phyloP scores from a whole-genome alignment of 176 grass and related monocot species.

The Aegilops speltoides region DNA sequence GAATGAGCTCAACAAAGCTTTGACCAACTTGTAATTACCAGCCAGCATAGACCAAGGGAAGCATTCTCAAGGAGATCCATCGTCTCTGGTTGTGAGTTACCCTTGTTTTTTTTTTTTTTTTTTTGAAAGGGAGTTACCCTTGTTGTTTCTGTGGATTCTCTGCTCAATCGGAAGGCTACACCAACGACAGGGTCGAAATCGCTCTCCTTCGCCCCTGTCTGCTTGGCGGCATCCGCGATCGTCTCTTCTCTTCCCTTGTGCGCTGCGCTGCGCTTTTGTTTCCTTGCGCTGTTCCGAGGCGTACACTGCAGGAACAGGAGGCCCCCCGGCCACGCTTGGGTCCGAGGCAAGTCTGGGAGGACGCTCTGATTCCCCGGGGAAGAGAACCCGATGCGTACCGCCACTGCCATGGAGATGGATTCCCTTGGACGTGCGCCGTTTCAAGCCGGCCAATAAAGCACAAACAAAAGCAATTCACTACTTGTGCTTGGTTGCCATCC shows the following conservation, averaged over 20 bases:
- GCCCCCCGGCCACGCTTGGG: neutral
- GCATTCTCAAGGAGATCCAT: no score
- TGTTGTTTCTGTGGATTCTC: neutral
- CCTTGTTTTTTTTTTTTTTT: neutral
- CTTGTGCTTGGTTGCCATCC: no score
- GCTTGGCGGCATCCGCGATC: neutral
- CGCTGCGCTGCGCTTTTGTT: neutral
- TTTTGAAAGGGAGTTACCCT: neutral
- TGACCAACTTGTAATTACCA: no score
- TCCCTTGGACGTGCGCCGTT: neutral
- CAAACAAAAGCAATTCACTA: neutral
- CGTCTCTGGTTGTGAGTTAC: neutral
- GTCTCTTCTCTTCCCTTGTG: neutral
- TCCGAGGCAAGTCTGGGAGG: neutral
- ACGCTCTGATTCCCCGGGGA: neutral
- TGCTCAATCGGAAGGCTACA: neutral
- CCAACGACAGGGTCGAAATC: neutral
- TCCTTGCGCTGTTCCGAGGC: conserved; percentile 15
- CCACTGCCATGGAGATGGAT: neutral
- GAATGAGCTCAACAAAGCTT: no score
- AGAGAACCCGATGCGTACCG: conserved; percentile 3
- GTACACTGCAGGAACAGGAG: neutral
- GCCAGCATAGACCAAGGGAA: no score
- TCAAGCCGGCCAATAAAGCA: neutral
- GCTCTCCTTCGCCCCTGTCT: neutral